Percentiles rank a stretch among this genome's conserved stretches.
These are phyloP conservation scores for Neocucurbitaria cava DNA, from an alignment of 2,329 filamentous ascomycete genomes.

Conservation along the genomic window DNA sequence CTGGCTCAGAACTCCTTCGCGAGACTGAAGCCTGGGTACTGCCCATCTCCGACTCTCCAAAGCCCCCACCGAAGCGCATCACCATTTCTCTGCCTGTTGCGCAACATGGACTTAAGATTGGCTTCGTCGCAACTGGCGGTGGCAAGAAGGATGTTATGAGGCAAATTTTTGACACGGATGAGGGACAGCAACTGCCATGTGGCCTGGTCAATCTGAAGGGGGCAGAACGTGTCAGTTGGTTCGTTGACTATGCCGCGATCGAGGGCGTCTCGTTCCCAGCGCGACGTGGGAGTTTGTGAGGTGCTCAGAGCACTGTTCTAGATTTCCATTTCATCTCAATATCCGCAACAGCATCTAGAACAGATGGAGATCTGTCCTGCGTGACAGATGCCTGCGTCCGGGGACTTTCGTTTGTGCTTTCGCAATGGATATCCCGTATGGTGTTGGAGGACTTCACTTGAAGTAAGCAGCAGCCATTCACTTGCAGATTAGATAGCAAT, in stretches of 20 bases:
- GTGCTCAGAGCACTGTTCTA: neutral
- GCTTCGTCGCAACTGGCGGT: slow-evolving; percentile 87
- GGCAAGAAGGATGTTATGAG: slow-evolving; percentile 93
- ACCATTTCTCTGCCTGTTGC: slow-evolving; percentile 92
- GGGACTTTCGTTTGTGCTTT: slow-evolving; percentile 32
- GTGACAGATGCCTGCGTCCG: slow-evolving; percentile 10
- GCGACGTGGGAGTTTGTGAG: slow-evolving; percentile 69
- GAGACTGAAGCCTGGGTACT: slow-evolving; percentile 92
- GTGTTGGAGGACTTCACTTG: slow-evolving; percentile 20
- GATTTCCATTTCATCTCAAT: neutral
- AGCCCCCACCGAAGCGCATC: slow-evolving; percentile 89
- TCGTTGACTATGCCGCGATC: slow-evolving; percentile 84
- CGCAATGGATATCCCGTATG: slow-evolving; percentile 27
- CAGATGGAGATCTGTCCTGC: slow-evolving; percentile 8
- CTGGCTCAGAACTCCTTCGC: slow-evolving; percentile 82
- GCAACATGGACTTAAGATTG: slow-evolving; percentile 82
- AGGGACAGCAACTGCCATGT: slow-evolving; percentile 78
- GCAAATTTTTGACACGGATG: slow-evolving; percentile 84
- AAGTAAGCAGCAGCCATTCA: slow-evolving; percentile 33
- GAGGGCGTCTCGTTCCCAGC: slow-evolving; percentile 82
- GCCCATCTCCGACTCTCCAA: slow-evolving; percentile 89
- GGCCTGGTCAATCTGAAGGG: slow-evolving; percentile 84
- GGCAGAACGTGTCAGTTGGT: slow-evolving; percentile 92
- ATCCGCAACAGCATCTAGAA: slow-evolving; percentile 3
- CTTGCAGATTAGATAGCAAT: slow-evolving; percentile 28